Base-by-base conservation (phyloP, 768 basidiomycete species). In the Boletus sensibilis region DNA sequence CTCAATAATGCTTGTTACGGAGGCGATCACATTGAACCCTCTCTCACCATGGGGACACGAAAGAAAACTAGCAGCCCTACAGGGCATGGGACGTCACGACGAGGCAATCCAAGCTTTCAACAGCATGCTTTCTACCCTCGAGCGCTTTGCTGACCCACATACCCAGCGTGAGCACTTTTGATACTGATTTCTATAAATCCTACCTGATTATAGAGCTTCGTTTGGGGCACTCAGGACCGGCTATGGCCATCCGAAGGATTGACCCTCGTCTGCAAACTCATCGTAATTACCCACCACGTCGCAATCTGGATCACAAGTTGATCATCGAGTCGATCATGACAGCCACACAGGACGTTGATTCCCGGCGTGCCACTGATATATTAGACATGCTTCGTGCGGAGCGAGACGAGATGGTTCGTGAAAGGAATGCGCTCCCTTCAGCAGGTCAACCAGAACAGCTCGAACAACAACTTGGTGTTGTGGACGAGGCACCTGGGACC, bases 51-150 rank as follows among this genome's bases (percentile, higher is more conserved):
- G 40, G 53, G 46, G 53, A 23, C 33, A 48, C 13, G 53, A 55
- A 48, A 48, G 35, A 41, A 55, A 49, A 20, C 21, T 48, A 18
- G 23, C 23, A 2, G 53, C 39, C 8, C 33, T 55, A 14, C 45
- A 48, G 14, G 39, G 46, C 20, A 71, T 0, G 72, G 64, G 10
- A 27, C 38, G 46, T 16, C 23, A 49, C 4, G 53, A 55, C 29
- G 53, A 48, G 21, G 53, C 39, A 13, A 49, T 55, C 38, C 21
- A 25, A 12, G 39, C 46, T 18, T 55, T 49, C 6, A 25, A 27
- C 13, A 23, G 12, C 21, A 55, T 49, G 47, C 21, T 49, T 25
- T 41, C 53, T 21, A 14, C 18, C 7, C 45, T 55, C 33, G 53
- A 49, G 33, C 53, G 3, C 16, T 20, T 39, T 45, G 35, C n/a